A percentile compares a stretch with the other conserved stretches of the same genome.
phyloP scores from a whole-genome alignment of 2,329 filamentous ascomycete species.

The Raffaelea arxii region DNA sequence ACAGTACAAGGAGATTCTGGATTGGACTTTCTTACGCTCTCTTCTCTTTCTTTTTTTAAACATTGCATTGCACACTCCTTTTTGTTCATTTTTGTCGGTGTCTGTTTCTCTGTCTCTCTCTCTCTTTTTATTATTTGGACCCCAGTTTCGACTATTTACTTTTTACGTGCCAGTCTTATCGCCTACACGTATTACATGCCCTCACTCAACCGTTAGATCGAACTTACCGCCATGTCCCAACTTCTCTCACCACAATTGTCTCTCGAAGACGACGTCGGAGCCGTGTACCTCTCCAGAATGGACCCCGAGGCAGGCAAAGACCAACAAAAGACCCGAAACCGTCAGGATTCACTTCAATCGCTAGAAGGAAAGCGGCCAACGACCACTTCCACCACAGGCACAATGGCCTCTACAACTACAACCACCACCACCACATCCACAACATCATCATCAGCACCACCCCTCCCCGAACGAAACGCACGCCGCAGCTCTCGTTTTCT shows the following conservation, averaged over 20 bases:
- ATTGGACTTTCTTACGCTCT: too few relatives aligned
- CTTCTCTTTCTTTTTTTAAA: too few relatives aligned
- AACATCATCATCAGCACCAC: constrained; percentile 24
- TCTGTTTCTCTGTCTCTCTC: not conserved
- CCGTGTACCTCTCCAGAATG: constrained; percentile 8
- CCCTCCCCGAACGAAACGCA: constrained; percentile 40
- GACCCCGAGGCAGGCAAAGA: constrained; percentile 1
- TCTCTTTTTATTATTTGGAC: not conserved
- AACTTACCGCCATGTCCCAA: constrained; percentile 7
- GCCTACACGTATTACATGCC: not conserved
- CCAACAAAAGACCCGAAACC: not conserved
- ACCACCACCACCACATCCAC: constrained; percentile 11
- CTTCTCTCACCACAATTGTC: constrained; percentile 5
- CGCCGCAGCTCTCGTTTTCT: constrained; percentile 38
- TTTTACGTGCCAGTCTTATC: too few relatives aligned
- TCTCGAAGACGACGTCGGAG: constrained; percentile 7
- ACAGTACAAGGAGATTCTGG: too few relatives aligned
- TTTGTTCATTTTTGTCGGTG: not conserved
- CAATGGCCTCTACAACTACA: not conserved
- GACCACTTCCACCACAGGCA: not conserved
- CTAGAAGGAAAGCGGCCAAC: not conserved
- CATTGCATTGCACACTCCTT: not conserved
- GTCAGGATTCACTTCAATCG: not conserved
- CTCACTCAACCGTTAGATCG: too few relatives aligned
- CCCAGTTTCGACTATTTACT: not conserved